Conservation (phyloP, 2,329 filamentous ascomycete species). For the Microdochium bolleyi region DNA sequence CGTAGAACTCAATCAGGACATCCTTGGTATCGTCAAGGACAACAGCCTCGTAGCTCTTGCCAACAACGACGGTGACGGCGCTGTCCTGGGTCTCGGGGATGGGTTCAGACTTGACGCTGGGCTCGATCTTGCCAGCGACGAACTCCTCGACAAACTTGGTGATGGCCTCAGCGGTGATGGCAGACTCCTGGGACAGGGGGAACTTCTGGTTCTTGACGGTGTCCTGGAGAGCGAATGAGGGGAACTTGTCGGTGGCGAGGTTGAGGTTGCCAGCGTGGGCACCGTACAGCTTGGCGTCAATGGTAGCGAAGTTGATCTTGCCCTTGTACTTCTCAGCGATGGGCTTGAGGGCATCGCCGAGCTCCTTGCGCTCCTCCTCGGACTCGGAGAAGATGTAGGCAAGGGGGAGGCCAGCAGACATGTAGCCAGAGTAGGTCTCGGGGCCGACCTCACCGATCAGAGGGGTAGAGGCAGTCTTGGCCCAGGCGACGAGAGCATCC, state of each 20-base stretch:
- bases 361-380: conserved; percentile 74
- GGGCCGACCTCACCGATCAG: conserved; percentile 93
- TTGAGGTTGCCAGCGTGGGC: conserved; percentile 96
- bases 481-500: conserved; percentile 74
- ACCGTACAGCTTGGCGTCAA: conserved; percentile 89
- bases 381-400: conserved; percentile 98
- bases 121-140: conserved; percentile 77
- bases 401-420: conserved; percentile 83
- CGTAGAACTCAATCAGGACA: conserved; percentile 96
- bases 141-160: conserved; percentile 81
- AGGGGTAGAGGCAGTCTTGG: conserved; percentile 77
- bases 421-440: conserved; percentile 94
- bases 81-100: conserved; percentile 91
- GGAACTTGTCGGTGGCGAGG: conserved; percentile 91
- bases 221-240: conserved; percentile 96
- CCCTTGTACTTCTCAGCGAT: conserved; percentile 89
- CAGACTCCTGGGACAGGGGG: conserved; percentile 79
- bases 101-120: conserved; percentile 97
- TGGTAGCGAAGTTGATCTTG: conserved; percentile 94
- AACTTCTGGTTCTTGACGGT: conserved; percentile 94
- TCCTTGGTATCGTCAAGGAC: conserved; percentile 94
- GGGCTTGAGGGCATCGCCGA: conserved; percentile 71
- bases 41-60: conserved; percentile 85
- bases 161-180: conserved; percentile 65
- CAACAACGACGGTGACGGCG: conserved; percentile 79